Evolutionary conservation across 495 filamentous ascomycete genomes (phyloP), one percentile per base, ranked within the genome.

Genomic region (Talaromyces proteolyticus): DNA sequence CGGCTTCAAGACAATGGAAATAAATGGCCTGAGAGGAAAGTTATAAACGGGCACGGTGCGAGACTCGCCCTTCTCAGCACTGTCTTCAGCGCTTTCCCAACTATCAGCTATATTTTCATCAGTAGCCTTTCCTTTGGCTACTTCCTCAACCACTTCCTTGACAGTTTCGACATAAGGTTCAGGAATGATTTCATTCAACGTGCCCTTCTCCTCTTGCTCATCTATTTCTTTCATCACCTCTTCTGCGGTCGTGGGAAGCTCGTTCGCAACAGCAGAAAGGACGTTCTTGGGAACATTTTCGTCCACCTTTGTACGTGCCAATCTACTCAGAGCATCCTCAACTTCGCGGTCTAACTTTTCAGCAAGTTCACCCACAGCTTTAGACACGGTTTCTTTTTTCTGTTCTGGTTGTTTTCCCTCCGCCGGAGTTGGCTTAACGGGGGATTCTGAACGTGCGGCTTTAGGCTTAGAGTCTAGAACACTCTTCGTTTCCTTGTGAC

Each of bases 21-120:
- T 89, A 75, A 95, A 99, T 8, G 94, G 92, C 61, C 81, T 86
- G 80, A 99, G 88, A 14, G 91, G 94, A 68, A 99, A 95, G 60
- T 94, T 92, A 69, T 91, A 88, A 40, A 97, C 90, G 57, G 75
- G 81, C 20, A 96, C 78, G 22, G 82, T 73, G 25, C 75, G 69
- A 21, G 78, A 74, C 29, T 79, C 69, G 50, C 84, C 84, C 62
- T 94, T 86, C 43, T 80, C 79, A 11, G 80, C 77, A 34, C 80
- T 79, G 42, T 86, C 88, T 62, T 92, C 89, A 10, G 81, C 85
- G 53, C 85, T 92, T 67, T 92, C 87, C 87, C 87, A 91, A 64
- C 82, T 88, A 50, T 79, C 80, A 45, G 61, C 70, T 14, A 76
- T 47, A 21, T 68, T 70, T 49, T 89, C 86, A 4, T 84, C 77